phyloP scores from a whole-genome alignment of 371 early-diverging fungal species.

The Mucor circinelloides region DNA sequence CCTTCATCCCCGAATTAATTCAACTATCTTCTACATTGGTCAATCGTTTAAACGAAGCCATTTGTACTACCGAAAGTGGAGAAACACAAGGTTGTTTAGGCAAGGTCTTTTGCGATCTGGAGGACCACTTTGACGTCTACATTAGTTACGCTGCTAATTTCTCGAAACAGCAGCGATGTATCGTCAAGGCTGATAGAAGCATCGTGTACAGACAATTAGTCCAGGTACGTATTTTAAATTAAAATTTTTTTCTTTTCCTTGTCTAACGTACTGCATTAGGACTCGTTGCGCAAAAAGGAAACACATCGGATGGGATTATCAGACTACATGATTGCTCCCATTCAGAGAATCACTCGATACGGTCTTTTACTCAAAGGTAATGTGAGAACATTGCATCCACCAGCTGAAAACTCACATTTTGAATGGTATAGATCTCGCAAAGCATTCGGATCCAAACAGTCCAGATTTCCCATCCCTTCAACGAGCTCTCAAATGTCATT shows the following conservation, averaged over 20 bases:
- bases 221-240: constrained; percentile 24
- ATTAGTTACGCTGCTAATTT: constrained; percentile 48
- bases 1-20: constrained; percentile 47
- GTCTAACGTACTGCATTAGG: constrained; percentile 29
- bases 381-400: neutral
- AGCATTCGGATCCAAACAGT: constrained; percentile 18
- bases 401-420: neutral
- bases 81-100: constrained; percentile 30
- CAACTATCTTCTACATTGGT: constrained; percentile 38
- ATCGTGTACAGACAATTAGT: constrained; percentile 40
- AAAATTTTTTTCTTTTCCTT: constrained; percentile 1
- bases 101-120: constrained; percentile 44
- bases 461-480: constrained; percentile 23
- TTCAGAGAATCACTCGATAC: constrained; percentile 48
- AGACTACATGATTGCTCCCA: constrained; percentile 51
- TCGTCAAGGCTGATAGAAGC: constrained; percentile 31
- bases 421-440: constrained; percentile 24
- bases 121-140: constrained; percentile 44
- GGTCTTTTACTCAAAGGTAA: constrained; percentile 38
- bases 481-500: constrained; percentile 28
- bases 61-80: constrained; percentile 23
- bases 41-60: constrained; percentile 29
- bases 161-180: constrained; percentile 34
- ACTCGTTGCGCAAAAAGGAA: constrained; percentile 43
- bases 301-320: constrained; percentile 36